Evolutionary conservation across 768 basidiomycete genomes (phyloP).

Genomic region (Vararia minispora): DNA sequence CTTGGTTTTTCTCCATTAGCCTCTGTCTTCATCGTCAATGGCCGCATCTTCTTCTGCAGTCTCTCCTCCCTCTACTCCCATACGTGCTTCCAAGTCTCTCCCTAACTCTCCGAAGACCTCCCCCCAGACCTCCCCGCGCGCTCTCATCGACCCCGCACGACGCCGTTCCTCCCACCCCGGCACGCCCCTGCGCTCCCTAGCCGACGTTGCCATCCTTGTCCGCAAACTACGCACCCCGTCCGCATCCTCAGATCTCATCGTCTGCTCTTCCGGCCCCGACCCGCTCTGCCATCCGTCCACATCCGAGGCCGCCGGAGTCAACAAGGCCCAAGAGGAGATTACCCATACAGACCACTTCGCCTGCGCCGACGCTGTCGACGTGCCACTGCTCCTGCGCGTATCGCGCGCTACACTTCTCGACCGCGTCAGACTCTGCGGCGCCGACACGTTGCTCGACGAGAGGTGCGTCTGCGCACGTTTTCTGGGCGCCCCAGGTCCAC

Average conservation of each 20-base stretch:
- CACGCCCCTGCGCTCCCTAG: too few species aligned
- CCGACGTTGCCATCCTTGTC: slow-evolving; percentile 40
- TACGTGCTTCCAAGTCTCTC: too few species aligned
- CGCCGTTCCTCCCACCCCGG: too few species aligned
- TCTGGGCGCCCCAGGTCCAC: slow-evolving; percentile 7
- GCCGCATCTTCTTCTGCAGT: too few species aligned
- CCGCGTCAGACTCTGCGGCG: slow-evolving; percentile 36
- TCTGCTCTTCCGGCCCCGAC: slow-evolving; percentile 25
- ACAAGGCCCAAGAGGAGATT: slow-evolving; percentile 22
- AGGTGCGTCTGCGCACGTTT: slow-evolving; percentile 35
- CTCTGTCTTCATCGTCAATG: too few species aligned
- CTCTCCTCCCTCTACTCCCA: too few species aligned
- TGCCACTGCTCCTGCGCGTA: slow-evolving; percentile 41
- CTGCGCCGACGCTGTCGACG: slow-evolving; percentile 55
- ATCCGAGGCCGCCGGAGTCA: slow-evolving; percentile 17
- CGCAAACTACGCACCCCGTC: slow-evolving; percentile 32
- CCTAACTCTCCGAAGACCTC: too few species aligned
- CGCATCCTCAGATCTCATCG: slow-evolving; percentile 17
- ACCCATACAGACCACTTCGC: slow-evolving; percentile 34
- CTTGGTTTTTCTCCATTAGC: too few species aligned
- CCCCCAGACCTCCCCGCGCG: neutral
- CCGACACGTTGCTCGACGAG: slow-evolving; percentile 57
- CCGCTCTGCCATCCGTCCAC: slow-evolving; percentile 28
- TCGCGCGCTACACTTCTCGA: slow-evolving; percentile 41
- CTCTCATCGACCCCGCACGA: too few species aligned